Evolutionary conservation across 2,329 filamentous ascomycete genomes (phyloP), one percentile per base, ranked within the genome.

Genomic region (Trichoderma guizhouense): DNA sequence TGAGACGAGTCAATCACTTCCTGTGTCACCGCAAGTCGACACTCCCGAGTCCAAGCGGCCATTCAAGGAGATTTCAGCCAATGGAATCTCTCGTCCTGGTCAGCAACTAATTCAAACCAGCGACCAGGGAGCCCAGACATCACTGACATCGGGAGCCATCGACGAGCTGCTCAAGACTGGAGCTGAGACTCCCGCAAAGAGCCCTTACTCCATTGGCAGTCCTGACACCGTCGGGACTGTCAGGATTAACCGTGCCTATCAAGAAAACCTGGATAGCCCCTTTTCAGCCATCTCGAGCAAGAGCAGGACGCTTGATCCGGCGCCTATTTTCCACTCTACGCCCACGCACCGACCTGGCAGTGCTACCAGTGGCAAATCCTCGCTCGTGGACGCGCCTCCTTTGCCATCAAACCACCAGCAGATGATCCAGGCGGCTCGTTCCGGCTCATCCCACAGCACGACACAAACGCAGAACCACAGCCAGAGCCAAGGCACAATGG

Each of bases 351-450:
- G 94, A 75, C 93, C 94, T 43, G 87, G 87, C 51, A 98, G 94
- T 80, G 87, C 93, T 55, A 85, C 88, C 47, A 97, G 94, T 80
- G 86, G 87, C 60, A 88, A 81, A 34, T 79, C 77, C 43, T 82
- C 82, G 12, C 73, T 81, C 2, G 80, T 82, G 43, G 80, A 83
- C 34, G 79, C 83, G 84, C 94, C 94, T 47, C 94, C 94, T 36
- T 85, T 98, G 72, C 95, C 95, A 53, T 76, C 85, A 14, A 95
- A 98, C 79, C 94, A 97, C 80, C 93, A 90, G 76, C 89, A 96
- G 81, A 91, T 88, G 72, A 97, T 98, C 76, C 91, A 95, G 77
- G 93, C 93, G 63, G 93, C 93, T 51, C 91, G 90, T 73, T 85
- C 87, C 32, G 83, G 84, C 26, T 89, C 89, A 6, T 82, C 86